Conservation (phyloP, 2,329 filamentous ascomycete genomes). For the Diaporthe velutina region DNA sequence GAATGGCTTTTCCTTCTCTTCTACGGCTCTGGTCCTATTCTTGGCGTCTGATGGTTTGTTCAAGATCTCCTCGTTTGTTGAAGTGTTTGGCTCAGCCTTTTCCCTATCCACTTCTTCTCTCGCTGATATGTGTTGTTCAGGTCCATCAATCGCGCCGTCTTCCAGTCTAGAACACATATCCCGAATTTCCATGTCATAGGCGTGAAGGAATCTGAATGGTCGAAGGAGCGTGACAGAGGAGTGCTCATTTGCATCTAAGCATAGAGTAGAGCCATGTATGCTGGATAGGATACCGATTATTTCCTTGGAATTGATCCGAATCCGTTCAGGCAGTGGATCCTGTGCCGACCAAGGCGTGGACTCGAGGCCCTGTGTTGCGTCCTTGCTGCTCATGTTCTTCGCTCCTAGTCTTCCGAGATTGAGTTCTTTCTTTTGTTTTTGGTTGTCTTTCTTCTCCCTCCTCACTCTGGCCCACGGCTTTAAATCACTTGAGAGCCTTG, state of each 20-base stretch:
- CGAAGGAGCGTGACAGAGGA: background rate
- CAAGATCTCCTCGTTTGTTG: background rate
- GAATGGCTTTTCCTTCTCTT: background rate
- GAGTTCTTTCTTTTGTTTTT: too few relatives aligned
- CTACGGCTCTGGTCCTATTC: background rate
- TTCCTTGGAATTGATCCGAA: constrained; percentile 37
- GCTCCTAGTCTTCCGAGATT: background rate
- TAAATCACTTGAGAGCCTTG: background rate
- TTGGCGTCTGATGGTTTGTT: background rate
- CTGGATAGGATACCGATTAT: constrained; percentile 29
- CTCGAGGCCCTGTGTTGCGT: background rate
- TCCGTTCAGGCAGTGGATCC: constrained; percentile 36
- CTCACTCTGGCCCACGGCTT: background rate
- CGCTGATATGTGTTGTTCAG: too few relatives aligned
- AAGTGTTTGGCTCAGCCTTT: background rate
- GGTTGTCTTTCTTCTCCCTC: background rate
- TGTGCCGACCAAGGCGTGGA: background rate
- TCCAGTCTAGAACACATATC: background rate
- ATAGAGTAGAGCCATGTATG: background rate
- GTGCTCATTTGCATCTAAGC: background rate
- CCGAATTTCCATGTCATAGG: background rate
- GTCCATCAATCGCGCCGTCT: background rate
- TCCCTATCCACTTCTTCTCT: too few relatives aligned
- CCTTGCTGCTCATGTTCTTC: background rate
- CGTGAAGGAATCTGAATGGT: background rate